Percentiles rank a stretch among this genome's conserved stretches.
Conservation (phyloP, 805 yeast species). For the Diddensiella santjacobensis region DNA sequence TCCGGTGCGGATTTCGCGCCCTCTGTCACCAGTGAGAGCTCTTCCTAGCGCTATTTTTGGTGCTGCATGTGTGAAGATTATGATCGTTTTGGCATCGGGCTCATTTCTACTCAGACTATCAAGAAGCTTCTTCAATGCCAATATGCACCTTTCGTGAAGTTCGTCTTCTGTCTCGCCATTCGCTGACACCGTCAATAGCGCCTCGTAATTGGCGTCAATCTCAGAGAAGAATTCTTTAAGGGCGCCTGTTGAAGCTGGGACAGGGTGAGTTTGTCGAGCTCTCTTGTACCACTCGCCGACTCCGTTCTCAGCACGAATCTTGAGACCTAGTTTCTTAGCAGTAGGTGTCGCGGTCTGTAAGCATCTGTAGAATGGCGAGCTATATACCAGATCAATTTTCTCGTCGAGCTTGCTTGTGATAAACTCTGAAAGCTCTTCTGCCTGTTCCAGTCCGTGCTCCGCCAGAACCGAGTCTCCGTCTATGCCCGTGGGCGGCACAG, state of each 20-base stretch:
- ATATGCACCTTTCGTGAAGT: slow-evolving; percentile 57
- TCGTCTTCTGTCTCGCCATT: slow-evolving; percentile 73
- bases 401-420: slow-evolving; percentile 45
- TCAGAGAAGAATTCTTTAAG: slow-evolving; percentile 53
- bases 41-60: slow-evolving; percentile 84
- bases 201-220: slow-evolving; percentile 44
- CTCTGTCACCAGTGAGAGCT: slow-evolving; percentile 53
- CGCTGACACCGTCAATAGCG: slow-evolving; percentile 56
- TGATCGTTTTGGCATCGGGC: slow-evolving; percentile 59
- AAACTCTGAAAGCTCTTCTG: slow-evolving; percentile 68
- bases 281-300: slow-evolving; percentile 90
- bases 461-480: slow-evolving; percentile 88
- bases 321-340: slow-evolving; percentile 53
- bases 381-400: slow-evolving; percentile 65
- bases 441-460: slow-evolving; percentile 83
- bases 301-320: slow-evolving; percentile 71
- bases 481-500: slow-evolving; percentile 85
- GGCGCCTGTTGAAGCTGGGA: slow-evolving; percentile 58
- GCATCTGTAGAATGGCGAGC: slow-evolving; percentile 89
- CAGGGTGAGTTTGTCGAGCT: slow-evolving; percentile 39
- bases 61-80: slow-evolving; percentile 92
- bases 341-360: slow-evolving; percentile 75
- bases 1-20: slow-evolving; percentile 64
- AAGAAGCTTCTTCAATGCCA: slow-evolving; percentile 54
- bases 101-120: slow-evolving; percentile 51